Base-by-base conservation (phyloP, 2,329 filamentous ascomycete species). In the Endocalyx cinctus region DNA sequence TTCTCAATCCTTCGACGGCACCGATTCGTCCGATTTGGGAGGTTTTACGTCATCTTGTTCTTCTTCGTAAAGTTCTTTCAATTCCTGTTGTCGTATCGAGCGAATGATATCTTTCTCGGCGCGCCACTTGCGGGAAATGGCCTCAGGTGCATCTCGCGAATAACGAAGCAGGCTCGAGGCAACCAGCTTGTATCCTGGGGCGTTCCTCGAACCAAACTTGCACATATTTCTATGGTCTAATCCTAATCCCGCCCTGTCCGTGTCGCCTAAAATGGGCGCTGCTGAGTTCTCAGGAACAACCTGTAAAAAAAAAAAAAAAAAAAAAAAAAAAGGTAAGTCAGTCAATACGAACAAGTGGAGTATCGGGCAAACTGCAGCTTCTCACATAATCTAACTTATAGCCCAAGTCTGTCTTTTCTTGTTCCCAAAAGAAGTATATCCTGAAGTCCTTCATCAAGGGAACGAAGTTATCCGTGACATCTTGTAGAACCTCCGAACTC, bases 381-480 rank as follows among this genome's bases (percentile, higher is more conserved):
- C 6, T 22, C 15, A 46, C 35, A 25, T 37, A 44, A 15, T 30
- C 32, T 18, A 26, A 29, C 10, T 47, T 57, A 35, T 54, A 49
- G 34, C 51, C 54, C 12, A 62, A 38, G 41, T 60, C 45, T 5
- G 58, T 62, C 37, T 55, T 53, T 23, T 55, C 43, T 31, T 59
- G 52, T 40, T 65, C 60, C 57, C 60, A 64, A 42, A 64, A 62
- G 38, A 63, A 63, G 33, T 53, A 55, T 20, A 64, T 51, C 17
- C 47, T 45, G 38, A 63, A 62, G 22, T 47, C 45, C 29, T 49
- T 43, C 52, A 63, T 60, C 33, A 61, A 27, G 4, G 60, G 56
- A 6, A 45, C 48, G 36, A 63, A 65, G 27, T 58, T 45, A 37
- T 59, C 58, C 5, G 53, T 60, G 40, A 64, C 58, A 29, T 60